Evolutionary conservation across 345 rosid genomes (phyloP), one percentile per base, ranked within the genome.

Genomic region (Durio zibethinus): DNA sequence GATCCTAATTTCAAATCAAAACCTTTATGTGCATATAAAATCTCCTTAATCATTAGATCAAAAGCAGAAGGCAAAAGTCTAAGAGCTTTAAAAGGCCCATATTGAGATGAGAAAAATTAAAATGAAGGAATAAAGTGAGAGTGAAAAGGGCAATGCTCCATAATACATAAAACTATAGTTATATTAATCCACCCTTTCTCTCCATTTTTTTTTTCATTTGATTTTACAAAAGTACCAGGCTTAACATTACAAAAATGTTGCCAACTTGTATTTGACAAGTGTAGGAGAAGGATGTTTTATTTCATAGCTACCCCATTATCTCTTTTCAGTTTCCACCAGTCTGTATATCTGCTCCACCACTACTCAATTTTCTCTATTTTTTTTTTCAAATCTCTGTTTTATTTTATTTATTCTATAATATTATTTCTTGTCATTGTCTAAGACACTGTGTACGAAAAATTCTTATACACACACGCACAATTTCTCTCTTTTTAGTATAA

Each of bases 311-410:
- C 42, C 79, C 76, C 77, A 69, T 61, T 33, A 52, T 59, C 36
- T 36, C 18, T 42, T 47, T 73, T 42, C 57, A 63, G 23, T 42
- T 47, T 73, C 52, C 57, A 63, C 79, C 67, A 43, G 69, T 50
- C 64, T 29, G 21, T 66, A 36, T 67, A 45, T 70, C 63, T 80
- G 78, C 86, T 54, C 68, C 64, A 70, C 84, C 84, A 80, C 84
- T 75, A 81, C 72, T 23, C 1, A n/a, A 10, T 73, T 76, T n/a
- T 25, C 57, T n/a, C 14, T 45, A 20, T 21, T 68, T 67, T 68
- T 33, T 21, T 27, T 47, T 47, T 11, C 50, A 16, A 21, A 23
- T 16, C 23, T 36, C 27, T 38, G 2, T 68, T n/a, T 62, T 53
- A 35, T 73, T 73, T 68, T 0, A 15, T 64, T n/a, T n/a, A n/a